Evolutionary conservation across 495 filamentous ascomycete genomes (phyloP), one percentile per base, ranked within the genome.

Genomic region (Penicillium longicatenatum): DNA sequence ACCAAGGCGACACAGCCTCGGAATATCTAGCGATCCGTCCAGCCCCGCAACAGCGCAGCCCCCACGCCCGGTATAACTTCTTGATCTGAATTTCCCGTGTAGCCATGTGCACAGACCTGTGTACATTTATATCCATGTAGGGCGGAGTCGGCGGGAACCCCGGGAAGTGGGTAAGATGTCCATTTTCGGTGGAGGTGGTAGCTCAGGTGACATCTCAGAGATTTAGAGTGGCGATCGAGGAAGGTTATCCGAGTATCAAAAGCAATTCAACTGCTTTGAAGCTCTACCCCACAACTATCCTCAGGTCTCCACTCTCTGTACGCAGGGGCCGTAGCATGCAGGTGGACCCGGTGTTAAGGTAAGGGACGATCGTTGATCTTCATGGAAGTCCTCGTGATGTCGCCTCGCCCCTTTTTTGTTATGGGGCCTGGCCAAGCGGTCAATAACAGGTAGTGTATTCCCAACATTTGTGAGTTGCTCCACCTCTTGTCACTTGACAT

Each of bases 241-340:
- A 47, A 55, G 44, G 53, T 55, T 55, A 39, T 39, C 53, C 53
- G 53, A 55, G 44, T 39, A 46, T 55, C 41, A 47, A 47, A 47
- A 55, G 42, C 42, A 39, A 39, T 26, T 44, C 22, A 39, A 16
- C 45, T 14, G 42, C 12, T 20, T 6, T 39, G 6, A 14, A 35
- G 9, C 17, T 52, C 17, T 41, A 22, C 52, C 52, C 52, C 52
- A 55, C 52, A 55, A 33, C 22, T 55, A 14, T 48, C 17, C n/a
- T 21, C 11, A 21, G 20, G n/a, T 37, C 30, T 55, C 53, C 53
- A 55, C 53, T 46, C 12, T 14, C 10, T 39, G 5, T 11, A 33
- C 44, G 53, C 53, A 48, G 22, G 53, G 53, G 17, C 53, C 53
- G 37, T n/a, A 39, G 37, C 7, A 35, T 35, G 31, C 31, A 12